Evolutionary conservation across 345 rosid genomes (phyloP).

Genomic region (Rhizophora apiculata): DNA sequence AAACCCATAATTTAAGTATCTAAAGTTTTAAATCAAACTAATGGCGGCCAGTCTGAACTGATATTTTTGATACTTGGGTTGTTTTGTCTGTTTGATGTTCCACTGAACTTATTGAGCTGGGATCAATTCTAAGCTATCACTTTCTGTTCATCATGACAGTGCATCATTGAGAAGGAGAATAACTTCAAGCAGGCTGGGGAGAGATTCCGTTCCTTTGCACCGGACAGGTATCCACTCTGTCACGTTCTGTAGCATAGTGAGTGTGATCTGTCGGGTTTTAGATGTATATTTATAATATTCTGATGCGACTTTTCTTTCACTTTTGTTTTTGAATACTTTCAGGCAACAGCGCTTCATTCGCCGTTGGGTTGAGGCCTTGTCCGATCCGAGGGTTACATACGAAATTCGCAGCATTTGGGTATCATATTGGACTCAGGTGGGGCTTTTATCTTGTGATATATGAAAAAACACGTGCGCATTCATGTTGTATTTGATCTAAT

Average conservation of each 20-base stretch:
- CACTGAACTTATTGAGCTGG: neutral
- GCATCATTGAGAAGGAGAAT: slow-evolving; percentile 26
- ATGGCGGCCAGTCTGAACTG: no score
- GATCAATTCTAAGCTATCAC: neutral
- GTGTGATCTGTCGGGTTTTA: neutral
- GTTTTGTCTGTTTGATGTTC: neutral
- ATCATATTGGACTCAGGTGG: slow-evolving; percentile 30
- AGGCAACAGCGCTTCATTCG: slow-evolving; percentile 30
- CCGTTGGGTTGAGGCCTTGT: slow-evolving; percentile 20
- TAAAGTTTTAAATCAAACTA: no score
- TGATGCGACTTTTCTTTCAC: neutral
- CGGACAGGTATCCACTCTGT: slow-evolving; percentile 24
- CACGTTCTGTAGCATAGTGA: neutral
- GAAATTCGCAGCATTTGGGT: slow-evolving; percentile 32
- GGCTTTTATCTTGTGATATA: neutral
- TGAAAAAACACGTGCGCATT: neutral
- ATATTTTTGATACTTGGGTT: neutral
- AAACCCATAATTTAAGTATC: no score
- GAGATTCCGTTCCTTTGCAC: slow-evolving; percentile 26
- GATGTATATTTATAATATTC: neutral
- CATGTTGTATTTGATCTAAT: no score
- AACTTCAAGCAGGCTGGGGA: slow-evolving; percentile 36
- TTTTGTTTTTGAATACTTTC: neutral
- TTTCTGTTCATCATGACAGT: neutral
- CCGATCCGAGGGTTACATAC: slow-evolving; percentile 26